Percentiles rank a stretch among this genome's conserved stretches.
Evolutionary conservation across 2,329 filamentous ascomycete species (phyloP).

Genomic region (Exophiala viscosa): DNA sequence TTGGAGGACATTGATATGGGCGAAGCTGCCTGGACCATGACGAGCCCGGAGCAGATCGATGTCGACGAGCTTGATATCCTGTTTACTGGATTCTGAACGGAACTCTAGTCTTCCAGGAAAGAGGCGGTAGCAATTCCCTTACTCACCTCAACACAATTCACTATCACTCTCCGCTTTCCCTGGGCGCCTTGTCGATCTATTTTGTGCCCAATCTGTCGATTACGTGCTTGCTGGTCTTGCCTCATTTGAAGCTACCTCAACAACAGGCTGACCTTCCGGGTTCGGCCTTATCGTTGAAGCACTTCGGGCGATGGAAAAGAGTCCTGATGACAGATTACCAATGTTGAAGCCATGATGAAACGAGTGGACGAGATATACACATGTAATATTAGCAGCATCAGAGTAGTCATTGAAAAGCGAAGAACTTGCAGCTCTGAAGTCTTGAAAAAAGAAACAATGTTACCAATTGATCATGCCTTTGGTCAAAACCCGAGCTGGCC

Average conservation of each 20-base stretch:
- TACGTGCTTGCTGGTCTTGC: too few species aligned
- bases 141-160: not conserved
- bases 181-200: not conserved
- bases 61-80: slow-evolving; percentile 89
- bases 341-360: not conserved
- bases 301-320: not conserved
- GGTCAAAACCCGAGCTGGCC: too few species aligned
- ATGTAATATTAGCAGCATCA: not conserved
- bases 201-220: not conserved
- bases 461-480: too few species aligned
- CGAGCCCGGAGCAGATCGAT: slow-evolving; percentile 82
- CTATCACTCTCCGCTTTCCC: not conserved
- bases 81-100: slow-evolving; percentile 55
- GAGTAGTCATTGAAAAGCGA: not conserved
- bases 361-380: not conserved
- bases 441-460: not conserved
- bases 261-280: too few species aligned
- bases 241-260: too few species aligned
- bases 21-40: slow-evolving; percentile 57
- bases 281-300: too few species aligned
- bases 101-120: not conserved
- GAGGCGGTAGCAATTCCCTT: not conserved
- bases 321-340: not conserved
- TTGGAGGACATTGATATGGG: slow-evolving; percentile 42
- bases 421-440: not conserved